Conservation (phyloP, 768 basidiomycete species). For the Lactarius pseudohatsudake region DNA sequence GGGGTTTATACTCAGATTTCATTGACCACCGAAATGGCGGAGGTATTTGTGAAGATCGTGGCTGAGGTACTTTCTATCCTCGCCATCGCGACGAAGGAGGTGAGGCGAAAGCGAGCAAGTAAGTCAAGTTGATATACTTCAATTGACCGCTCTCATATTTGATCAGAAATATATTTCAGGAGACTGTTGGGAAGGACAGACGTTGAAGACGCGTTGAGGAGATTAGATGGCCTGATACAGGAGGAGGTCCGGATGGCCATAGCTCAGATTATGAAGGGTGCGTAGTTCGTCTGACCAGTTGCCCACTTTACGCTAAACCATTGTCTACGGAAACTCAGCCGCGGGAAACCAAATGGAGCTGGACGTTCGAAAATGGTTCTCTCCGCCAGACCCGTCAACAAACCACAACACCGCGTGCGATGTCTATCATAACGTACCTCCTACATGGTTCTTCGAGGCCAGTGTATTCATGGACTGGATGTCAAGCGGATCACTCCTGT, state of each 20-base stretch:
- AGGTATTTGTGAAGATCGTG: conserved; percentile 1
- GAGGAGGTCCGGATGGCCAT: background rate
- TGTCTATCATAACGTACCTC: too few relatives aligned
- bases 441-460: too few relatives aligned
- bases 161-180: background rate
- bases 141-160: background rate
- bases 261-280: background rate
- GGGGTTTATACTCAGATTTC: conserved; percentile 2
- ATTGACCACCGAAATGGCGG: background rate
- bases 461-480: too few relatives aligned
- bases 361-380: too few relatives aligned
- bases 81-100: conserved; percentile 8
- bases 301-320: background rate
- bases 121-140: background rate
- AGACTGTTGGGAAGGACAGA: conserved; percentile 6
- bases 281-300: background rate
- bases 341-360: too few relatives aligned
- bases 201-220: conserved; percentile 1
- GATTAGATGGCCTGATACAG: background rate
- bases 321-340: too few relatives aligned
- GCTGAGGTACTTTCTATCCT: conserved; percentile 9
- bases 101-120: conserved; percentile 1
- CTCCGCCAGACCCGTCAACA: too few relatives aligned
- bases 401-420: too few relatives aligned
- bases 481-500: too few relatives aligned